A percentile compares a stretch with the other conserved stretches of the same genome.
phyloP scores from a whole-genome alignment of 1,139 yeast species.

The Yamadazyma songkhlaensis region DNA sequence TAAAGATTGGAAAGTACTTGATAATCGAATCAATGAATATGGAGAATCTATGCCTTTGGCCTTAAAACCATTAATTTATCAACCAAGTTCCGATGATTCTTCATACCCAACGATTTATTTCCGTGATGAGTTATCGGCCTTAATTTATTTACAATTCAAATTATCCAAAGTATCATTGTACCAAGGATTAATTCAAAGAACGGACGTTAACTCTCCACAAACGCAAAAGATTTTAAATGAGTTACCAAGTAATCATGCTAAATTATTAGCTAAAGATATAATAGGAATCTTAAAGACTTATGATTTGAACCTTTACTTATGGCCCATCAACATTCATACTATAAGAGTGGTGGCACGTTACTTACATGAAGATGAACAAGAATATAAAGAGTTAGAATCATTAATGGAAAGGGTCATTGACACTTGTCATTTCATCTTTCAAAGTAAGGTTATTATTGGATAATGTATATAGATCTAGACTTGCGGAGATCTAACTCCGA shows the following conservation, averaged over 20 bases:
- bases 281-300: constrained; percentile 39
- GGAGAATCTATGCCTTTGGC: constrained; percentile 27
- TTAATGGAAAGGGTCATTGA: constrained; percentile 26
- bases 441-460: constrained; percentile 16
- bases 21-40: constrained; percentile 25
- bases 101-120: constrained; percentile 31
- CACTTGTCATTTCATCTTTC: constrained; percentile 24
- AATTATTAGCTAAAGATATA: constrained; percentile 33
- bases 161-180: constrained; percentile 31
- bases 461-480: constrained; percentile 2
- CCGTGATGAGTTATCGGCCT: constrained; percentile 35
- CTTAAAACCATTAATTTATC: constrained; percentile 32
- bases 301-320: constrained; percentile 28
- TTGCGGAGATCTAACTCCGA: no score
- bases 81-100: constrained; percentile 20
- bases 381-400: constrained; percentile 23
- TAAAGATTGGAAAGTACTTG: constrained; percentile 28
- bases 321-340: constrained; percentile 37
- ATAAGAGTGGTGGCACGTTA: constrained; percentile 30
- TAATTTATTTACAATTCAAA: constrained; percentile 29
- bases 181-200: constrained; percentile 24
- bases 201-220: constrained; percentile 14
- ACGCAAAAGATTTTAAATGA: constrained; percentile 21
- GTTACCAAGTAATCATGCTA: constrained; percentile 24
- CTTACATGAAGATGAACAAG: constrained; percentile 26